phyloP scores from a whole-genome alignment of 345 rosid genomes.

The Ceriops zippeliana region DNA sequence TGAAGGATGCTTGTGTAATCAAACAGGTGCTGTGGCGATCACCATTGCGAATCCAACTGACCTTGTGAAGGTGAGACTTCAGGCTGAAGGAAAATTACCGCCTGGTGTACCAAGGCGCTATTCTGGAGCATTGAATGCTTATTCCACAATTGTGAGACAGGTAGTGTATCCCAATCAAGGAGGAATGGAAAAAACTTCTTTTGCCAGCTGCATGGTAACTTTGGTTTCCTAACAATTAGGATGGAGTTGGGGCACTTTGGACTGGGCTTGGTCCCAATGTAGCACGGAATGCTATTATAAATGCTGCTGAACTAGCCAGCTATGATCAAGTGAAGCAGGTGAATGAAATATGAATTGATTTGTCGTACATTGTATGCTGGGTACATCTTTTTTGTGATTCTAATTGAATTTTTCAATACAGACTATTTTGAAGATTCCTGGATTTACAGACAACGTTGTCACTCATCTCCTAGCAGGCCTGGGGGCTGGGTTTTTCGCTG shows the following conservation, averaged over 20 bases:
- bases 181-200: conserved; percentile 1
- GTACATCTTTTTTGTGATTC: conserved; percentile 1
- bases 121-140: conserved; percentile 88
- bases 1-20: background rate
- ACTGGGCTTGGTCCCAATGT: conserved; percentile 94
- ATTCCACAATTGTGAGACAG: conserved; percentile 90
- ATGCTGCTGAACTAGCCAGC: conserved; percentile 98
- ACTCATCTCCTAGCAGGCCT: conserved; percentile 93
- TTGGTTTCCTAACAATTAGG: conserved; percentile 40
- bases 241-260: conserved; percentile 93
- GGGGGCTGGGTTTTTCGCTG: conserved; percentile 98
- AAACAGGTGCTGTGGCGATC: conserved; percentile 86
- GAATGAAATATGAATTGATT: conserved; percentile 6
- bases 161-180: conserved; percentile 35
- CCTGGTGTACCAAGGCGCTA: conserved; percentile 96
- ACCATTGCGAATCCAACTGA: conserved; percentile 93
- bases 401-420: conserved; percentile 31
- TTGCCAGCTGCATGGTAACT: background rate
- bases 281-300: conserved; percentile 91
- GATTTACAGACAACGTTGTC: conserved; percentile 87
- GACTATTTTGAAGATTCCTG: conserved; percentile 92
- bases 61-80: conserved; percentile 98
- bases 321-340: conserved; percentile 99
- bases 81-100: conserved; percentile 95
- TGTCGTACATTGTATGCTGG: conserved; percentile 8